Percentiles rank a stretch among this genome's conserved stretches.
Conservation (phyloP, 2,329 filamentous ascomycete genomes). For the Bipolaris cookei region DNA sequence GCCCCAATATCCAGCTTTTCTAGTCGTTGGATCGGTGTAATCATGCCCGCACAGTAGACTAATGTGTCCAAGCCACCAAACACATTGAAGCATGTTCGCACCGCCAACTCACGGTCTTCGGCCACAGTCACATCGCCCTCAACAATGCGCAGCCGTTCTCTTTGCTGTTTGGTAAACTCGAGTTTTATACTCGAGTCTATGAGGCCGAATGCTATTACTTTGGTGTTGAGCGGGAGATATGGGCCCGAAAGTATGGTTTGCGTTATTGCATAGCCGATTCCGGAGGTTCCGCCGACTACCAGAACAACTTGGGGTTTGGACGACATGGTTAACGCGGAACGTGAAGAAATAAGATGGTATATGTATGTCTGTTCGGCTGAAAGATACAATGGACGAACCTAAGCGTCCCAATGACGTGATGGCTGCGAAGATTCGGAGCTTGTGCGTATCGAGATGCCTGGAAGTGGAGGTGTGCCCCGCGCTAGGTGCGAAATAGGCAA, state of each 20-base stretch:
- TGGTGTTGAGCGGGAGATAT: slow-evolving; percentile 11
- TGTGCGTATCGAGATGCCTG: slow-evolving; percentile 11
- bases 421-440: slow-evolving; percentile 8
- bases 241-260: slow-evolving; percentile 19
- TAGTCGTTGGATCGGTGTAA: slow-evolving; percentile 30
- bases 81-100: slow-evolving; percentile 21
- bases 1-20: slow-evolving; percentile 28
- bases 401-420: slow-evolving; percentile 1
- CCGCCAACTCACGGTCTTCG: slow-evolving; percentile 15
- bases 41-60: slow-evolving; percentile 33
- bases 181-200: slow-evolving; percentile 16
- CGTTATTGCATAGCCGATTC: slow-evolving; percentile 30
- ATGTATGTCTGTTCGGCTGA: not conserved
- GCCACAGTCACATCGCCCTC: slow-evolving; percentile 17
- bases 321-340: not conserved
- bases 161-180: slow-evolving; percentile 15
- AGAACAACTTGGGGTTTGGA: slow-evolving; percentile 27
- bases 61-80: slow-evolving; percentile 32
- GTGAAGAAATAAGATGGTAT: not conserved
- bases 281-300: slow-evolving; percentile 33
- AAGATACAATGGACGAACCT: not conserved
- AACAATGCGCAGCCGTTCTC: slow-evolving; percentile 13
- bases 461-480: slow-evolving; percentile 15
- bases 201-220: slow-evolving; percentile 17
- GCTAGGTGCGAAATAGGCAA: slow-evolving; percentile 13